Evolutionary conservation across 1,284 basidiomycete genomes (phyloP), one percentile per base, ranked within the genome.

Genomic region (Leccinum holopus): DNA sequence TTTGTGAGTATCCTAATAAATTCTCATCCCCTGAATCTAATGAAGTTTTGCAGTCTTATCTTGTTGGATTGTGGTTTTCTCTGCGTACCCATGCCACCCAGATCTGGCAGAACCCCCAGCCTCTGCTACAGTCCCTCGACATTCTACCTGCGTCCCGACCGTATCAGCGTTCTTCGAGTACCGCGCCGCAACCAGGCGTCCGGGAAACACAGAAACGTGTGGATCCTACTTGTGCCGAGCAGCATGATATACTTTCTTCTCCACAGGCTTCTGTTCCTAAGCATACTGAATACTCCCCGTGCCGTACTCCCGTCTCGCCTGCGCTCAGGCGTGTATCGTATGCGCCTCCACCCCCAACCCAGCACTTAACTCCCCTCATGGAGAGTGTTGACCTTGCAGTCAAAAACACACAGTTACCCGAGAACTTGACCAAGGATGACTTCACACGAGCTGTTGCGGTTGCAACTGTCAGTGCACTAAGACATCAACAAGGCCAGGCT

Each of bases 41-140:
- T 68, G 56, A 64, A 59, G 3, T 56, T 57, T 25, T 18, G 16
- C 66, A 97, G 94, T 98, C 97, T 0, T 99, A 99, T 77, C 85
- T 97, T 54, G 88, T 99, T 63, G 97, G 97, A 39, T 81, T 99
- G 0, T 99, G 97, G 97, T 99, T 99, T 82, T 98, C 97, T 54
- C 86, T 99, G 18, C 91, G 95, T 54, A 99, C 97, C 0, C 97
- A 99, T 75, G 97, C 97, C 3, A 91, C 92, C 14, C 97, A 99
- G 75, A 99, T 99, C 69, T 99, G 97, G 97, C 96, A 99, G 75
- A 98, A 98, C 72, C 95, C 95, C 3, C 92, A 94, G 70, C 91
- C 89, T 64, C 81, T 95, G 12, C 81, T 95, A 68, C 87, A 92
- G 39, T 79, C 84, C 2, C 73, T 85, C 61, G 92, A 94, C 53